A percentile compares a stretch with the other conserved stretches of the same genome.
Evolutionary conservation across 1,139 yeast species (phyloP).

Genomic region (Zygoascus sp.): DNA sequence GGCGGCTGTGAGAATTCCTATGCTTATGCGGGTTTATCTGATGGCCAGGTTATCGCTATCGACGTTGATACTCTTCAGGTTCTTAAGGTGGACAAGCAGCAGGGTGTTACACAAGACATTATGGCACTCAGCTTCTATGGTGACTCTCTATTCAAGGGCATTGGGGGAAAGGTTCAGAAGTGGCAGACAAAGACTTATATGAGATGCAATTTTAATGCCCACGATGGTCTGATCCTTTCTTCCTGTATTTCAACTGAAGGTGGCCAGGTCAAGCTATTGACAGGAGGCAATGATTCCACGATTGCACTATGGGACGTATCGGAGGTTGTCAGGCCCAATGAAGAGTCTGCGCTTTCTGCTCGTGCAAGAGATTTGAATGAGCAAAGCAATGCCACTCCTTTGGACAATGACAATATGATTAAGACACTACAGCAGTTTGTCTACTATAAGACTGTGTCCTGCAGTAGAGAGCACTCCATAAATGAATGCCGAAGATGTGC

Average conservation of each 20-base stretch:
- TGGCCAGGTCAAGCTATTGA: conserved; percentile 35
- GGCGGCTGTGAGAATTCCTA: conserved; percentile 56
- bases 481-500: conserved; percentile 90
- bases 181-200: conserved; percentile 32
- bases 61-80: conserved; percentile 76
- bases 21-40: conserved; percentile 71
- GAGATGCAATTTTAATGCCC: conserved; percentile 34
- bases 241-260: conserved; percentile 22
- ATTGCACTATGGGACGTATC: conserved; percentile 56
- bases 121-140: conserved; percentile 49
- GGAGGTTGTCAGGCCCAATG: conserved; percentile 15
- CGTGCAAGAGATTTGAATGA: neutral
- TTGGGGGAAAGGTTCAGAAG: conserved; percentile 36
- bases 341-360: neutral
- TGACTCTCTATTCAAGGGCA: conserved; percentile 53
- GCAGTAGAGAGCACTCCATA: conserved; percentile 57
- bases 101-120: conserved; percentile 44
- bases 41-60: conserved; percentile 74
- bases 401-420: conserved; percentile 58
- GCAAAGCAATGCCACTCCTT: conserved; percentile 6
- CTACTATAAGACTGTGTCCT: conserved; percentile 72
- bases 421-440: conserved; percentile 58
- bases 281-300: conserved; percentile 60
- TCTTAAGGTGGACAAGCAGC: conserved; percentile 42
- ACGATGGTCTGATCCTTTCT: conserved; percentile 32